Conservation (phyloP, 352 stramenopile species). For the Stephanocyclus meneghinianus region DNA sequence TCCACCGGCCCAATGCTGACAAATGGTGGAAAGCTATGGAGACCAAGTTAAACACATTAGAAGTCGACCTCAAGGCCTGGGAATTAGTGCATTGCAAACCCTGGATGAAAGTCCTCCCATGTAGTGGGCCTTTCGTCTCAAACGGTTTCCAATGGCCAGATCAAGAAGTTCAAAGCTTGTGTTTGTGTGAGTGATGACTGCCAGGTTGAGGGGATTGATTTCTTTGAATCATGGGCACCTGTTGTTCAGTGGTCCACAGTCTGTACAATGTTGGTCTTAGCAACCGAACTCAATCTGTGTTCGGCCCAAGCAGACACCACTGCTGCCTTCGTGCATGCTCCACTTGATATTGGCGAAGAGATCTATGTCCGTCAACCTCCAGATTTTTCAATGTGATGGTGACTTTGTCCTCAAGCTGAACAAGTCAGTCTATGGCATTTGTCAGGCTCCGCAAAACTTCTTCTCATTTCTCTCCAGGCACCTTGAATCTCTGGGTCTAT, state of each 20-base stretch:
- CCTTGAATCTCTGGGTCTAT: constrained; percentile 9
- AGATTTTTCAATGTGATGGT: constrained; percentile 14
- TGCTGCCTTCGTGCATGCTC: constrained; percentile 40
- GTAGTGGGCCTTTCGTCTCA: constrained; percentile 22
- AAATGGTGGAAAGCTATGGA: constrained; percentile 12
- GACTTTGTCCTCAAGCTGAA: constrained; percentile 34
- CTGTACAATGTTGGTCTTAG: constrained; percentile 44
- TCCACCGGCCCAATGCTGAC: constrained; percentile 1
- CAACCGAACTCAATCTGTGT: constrained; percentile 7
- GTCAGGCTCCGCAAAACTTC: constrained; percentile 35
- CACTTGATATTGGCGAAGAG: not conserved
- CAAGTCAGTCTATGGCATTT: constrained; percentile 52
- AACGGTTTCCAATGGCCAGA: constrained; percentile 25
- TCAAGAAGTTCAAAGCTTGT: constrained; percentile 52
- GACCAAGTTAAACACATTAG: constrained; percentile 19
- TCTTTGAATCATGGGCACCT: constrained; percentile 42
- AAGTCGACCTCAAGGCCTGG: constrained; percentile 12
- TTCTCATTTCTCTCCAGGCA: constrained; percentile 20
- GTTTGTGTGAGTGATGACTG: constrained; percentile 4
- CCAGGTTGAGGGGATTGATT: constrained; percentile 47
- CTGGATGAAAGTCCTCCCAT: constrained; percentile 19
- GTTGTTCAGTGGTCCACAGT: constrained; percentile 31
- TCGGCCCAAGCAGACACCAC: constrained; percentile 23
- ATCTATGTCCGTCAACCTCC: constrained; percentile 41
- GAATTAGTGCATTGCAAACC: not conserved